phyloP scores from a whole-genome alignment of 1,139 yeast genomes.

The Geotrichum siamense region DNA sequence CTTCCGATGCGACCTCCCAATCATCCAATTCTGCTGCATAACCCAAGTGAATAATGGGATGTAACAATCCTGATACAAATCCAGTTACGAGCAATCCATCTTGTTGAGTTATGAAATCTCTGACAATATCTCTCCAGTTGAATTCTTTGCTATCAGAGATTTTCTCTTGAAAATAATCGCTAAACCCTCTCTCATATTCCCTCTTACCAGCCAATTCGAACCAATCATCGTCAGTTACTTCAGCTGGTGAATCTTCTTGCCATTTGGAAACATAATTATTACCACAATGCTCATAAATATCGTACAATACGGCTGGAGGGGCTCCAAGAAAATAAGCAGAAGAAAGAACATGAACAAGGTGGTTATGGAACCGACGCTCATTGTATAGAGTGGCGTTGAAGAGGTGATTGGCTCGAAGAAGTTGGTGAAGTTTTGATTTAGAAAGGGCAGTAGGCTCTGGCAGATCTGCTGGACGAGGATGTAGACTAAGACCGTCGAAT shows the following conservation, averaged over 20 bases:
- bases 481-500: conserved; percentile 20
- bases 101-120: conserved; percentile 17
- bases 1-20: conserved; percentile 31
- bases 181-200: conserved; percentile 30
- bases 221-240: conserved; percentile 33
- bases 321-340: conserved; percentile 27
- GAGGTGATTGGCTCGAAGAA: conserved; percentile 30
- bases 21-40: conserved; percentile 33
- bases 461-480: conserved; percentile 18
- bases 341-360: conserved; percentile 27
- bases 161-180: conserved; percentile 30
- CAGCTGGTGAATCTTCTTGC: conserved; percentile 32
- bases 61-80: conserved; percentile 27
- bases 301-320: conserved; percentile 19
- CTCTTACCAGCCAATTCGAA: conserved; percentile 26
- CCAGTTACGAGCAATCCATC: conserved; percentile 21
- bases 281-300: conserved; percentile 20
- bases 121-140: conserved; percentile 29
- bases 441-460: conserved; percentile 23
- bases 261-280: conserved; percentile 18
- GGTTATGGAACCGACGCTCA: conserved; percentile 30
- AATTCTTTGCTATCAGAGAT: conserved; percentile 24
- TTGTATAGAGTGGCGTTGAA: conserved; percentile 30
- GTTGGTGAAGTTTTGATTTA: conserved; percentile 23
- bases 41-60: conserved; percentile 33